These are phyloP conservation scores for Cryptosporidium sp. DNA, from an alignment of 169 alveolate species.

Conservation along the genomic window DNA sequence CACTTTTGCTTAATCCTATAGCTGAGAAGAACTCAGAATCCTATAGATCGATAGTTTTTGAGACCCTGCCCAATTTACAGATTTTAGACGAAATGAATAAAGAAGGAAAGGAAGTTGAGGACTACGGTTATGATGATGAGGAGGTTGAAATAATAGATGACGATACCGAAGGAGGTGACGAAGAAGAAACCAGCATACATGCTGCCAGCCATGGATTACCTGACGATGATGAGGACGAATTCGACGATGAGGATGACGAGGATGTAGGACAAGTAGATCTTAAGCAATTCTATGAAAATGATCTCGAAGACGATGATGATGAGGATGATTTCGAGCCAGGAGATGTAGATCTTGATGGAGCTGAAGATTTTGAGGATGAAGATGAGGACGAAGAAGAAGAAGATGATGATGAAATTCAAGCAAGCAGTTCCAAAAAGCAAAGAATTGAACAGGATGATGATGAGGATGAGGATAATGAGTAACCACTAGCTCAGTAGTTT, in stretches of 20 bases:
- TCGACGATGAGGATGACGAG: slow-evolving; percentile 76
- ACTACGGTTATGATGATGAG: slow-evolving; percentile 89
- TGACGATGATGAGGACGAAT: slow-evolving; percentile 50
- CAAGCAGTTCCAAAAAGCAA: slow-evolving; percentile 4
- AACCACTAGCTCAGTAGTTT: background rate
- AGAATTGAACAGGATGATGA: slow-evolving; percentile 42
- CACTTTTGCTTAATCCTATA: slow-evolving; percentile 90
- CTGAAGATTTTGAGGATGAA: slow-evolving; percentile 82
- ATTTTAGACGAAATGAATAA: slow-evolving; percentile 85
- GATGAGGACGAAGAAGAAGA: slow-evolving; percentile 80
- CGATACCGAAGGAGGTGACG: slow-evolving; percentile 77
- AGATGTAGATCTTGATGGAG: slow-evolving; percentile 85
- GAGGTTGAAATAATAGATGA: slow-evolving; percentile 88
- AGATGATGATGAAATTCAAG: slow-evolving; percentile 78
- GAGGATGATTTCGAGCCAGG: slow-evolving; percentile 89
- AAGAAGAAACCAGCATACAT: slow-evolving; percentile 9
- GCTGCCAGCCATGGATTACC: background rate
- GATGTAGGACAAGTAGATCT: slow-evolving; percentile 81
- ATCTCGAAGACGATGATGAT: slow-evolving; percentile 88
- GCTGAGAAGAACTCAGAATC: slow-evolving; percentile 80
- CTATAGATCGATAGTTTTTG: slow-evolving; percentile 87
- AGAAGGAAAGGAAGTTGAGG: slow-evolving; percentile 88
- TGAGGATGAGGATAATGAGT: slow-evolving; percentile 21
- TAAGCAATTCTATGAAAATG: slow-evolving; percentile 89
- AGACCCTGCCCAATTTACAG: slow-evolving; percentile 84